These are phyloP conservation scores for Alternaria panax DNA, from an alignment of 2,329 filamentous ascomycete genomes.

Conservation along the genomic window DNA sequence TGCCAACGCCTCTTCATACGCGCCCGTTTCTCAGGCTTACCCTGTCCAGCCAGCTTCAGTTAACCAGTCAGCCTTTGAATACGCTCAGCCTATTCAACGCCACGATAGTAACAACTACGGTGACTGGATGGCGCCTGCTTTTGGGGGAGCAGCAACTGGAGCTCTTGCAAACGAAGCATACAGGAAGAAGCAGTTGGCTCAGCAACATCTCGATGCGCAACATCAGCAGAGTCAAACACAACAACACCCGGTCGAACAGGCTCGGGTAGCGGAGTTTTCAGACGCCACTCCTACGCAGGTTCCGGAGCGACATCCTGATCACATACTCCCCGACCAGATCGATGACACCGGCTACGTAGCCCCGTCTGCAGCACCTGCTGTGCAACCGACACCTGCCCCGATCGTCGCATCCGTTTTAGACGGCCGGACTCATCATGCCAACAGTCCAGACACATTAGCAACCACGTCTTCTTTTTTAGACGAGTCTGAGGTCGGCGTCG, in stretches of 20 bases:
- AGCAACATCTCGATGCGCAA: slow-evolving; percentile 35
- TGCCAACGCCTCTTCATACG: not conserved
- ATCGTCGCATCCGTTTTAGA: slow-evolving; percentile 15
- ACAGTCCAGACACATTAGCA: slow-evolving; percentile 24
- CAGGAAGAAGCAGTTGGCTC: slow-evolving; percentile 36
- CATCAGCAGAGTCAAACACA: slow-evolving; percentile 32
- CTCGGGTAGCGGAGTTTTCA: slow-evolving; percentile 2
- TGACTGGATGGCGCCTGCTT: slow-evolving; percentile 63
- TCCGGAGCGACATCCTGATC: slow-evolving; percentile 23
- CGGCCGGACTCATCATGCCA: slow-evolving; percentile 19
- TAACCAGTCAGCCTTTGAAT: slow-evolving; percentile 3
- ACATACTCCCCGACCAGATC: slow-evolving; percentile 19
- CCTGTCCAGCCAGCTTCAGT: slow-evolving; percentile 1
- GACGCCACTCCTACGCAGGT: slow-evolving; percentile 15
- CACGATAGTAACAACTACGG: slow-evolving; percentile 57
- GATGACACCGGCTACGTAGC: slow-evolving; percentile 21
- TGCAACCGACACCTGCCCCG: slow-evolving; percentile 15
- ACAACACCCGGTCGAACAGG: slow-evolving; percentile 10
- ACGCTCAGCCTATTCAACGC: slow-evolving; percentile 24
- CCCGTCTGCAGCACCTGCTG: slow-evolving; percentile 7
- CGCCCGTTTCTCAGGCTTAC: slow-evolving; percentile 6
- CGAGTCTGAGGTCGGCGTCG: slow-evolving; percentile 36
- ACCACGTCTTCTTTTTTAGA: slow-evolving; percentile 44
- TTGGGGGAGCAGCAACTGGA: slow-evolving; percentile 53
- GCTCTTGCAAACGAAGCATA: slow-evolving; percentile 50